Evolutionary conservation across 139 green algal genomes (phyloP).

Genomic region (Gonium pectorale): DNA sequence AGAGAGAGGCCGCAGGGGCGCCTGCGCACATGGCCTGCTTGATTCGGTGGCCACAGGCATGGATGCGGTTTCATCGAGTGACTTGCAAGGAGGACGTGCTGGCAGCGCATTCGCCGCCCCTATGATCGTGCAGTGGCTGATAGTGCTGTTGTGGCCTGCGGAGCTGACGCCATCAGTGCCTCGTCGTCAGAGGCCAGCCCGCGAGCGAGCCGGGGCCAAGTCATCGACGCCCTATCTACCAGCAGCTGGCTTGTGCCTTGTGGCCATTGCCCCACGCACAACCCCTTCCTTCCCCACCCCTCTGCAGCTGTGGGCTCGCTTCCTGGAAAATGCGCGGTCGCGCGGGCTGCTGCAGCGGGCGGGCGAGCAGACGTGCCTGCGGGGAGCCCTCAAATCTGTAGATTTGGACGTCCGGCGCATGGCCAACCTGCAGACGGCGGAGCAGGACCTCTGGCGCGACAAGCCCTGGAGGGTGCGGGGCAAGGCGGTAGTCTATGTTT

Average conservation of each 20-base stretch:
- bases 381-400: too few species aligned
- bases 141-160: background rate
- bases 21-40: too few species aligned
- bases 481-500: background rate
- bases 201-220: background rate
- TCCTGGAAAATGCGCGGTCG: background rate
- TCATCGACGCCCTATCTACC: background rate
- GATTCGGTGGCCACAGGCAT: background rate
- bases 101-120: too few species aligned
- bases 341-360: background rate
- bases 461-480: background rate
- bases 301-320: background rate
- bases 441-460: background rate
- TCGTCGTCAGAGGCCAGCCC: background rate
- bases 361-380: conserved; percentile 38
- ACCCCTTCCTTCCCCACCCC: background rate
- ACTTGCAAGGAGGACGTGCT: background rate
- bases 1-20: too few species aligned
- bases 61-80: background rate
- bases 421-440: background rate
- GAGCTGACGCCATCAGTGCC: background rate
- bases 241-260: background rate
- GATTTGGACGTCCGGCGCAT: too few species aligned
- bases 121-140: background rate
- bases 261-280: background rate